phyloP scores from a whole-genome alignment of 2,329 filamentous ascomycete genomes.

The Colletotrichum chrysophilum region DNA sequence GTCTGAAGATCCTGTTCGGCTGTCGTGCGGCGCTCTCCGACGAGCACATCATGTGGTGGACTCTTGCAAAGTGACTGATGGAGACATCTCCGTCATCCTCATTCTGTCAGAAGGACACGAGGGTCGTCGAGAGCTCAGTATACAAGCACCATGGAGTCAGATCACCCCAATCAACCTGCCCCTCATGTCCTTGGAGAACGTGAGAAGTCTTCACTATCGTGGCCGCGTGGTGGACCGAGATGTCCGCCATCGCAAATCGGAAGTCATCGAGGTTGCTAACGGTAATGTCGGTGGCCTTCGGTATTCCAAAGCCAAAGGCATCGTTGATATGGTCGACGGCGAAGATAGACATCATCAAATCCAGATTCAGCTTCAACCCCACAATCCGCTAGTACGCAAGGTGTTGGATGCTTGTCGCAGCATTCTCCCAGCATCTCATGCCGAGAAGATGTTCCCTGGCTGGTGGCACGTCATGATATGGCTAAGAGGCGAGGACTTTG shows the following conservation, averaged over 20 bases:
- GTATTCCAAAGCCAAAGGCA: constrained; percentile 62
- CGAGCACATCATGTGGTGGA: constrained; percentile 73
- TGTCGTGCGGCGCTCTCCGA: constrained; percentile 55
- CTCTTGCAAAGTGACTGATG: constrained; percentile 74
- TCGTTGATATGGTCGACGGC: constrained; percentile 71
- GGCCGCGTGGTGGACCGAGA: constrained; percentile 60
- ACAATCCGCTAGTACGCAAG: constrained; percentile 64
- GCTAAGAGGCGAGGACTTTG: constrained; percentile 57
- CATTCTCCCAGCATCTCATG: constrained; percentile 63
- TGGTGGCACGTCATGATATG: constrained; percentile 80
- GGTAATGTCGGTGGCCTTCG: constrained; percentile 59
- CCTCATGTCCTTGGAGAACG: constrained; percentile 62
- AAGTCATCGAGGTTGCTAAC: constrained; percentile 50
- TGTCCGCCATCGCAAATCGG: constrained; percentile 47
- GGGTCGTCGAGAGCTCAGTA: constrained; percentile 69
- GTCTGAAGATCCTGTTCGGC: constrained; percentile 38
- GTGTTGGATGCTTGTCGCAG: constrained; percentile 68
- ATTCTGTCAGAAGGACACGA: constrained; percentile 70
- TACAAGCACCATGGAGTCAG: constrained; percentile 78
- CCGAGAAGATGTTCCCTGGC: constrained; percentile 66
- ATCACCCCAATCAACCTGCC: constrained; percentile 72
- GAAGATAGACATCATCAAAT: constrained; percentile 69
- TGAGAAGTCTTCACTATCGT: constrained; percentile 62
- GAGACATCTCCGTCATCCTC: constrained; percentile 70
- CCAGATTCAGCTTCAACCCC: constrained; percentile 70